phyloP scores from a whole-genome alignment of 768 basidiomycete species.

The Panaeolus cyanescens region DNA sequence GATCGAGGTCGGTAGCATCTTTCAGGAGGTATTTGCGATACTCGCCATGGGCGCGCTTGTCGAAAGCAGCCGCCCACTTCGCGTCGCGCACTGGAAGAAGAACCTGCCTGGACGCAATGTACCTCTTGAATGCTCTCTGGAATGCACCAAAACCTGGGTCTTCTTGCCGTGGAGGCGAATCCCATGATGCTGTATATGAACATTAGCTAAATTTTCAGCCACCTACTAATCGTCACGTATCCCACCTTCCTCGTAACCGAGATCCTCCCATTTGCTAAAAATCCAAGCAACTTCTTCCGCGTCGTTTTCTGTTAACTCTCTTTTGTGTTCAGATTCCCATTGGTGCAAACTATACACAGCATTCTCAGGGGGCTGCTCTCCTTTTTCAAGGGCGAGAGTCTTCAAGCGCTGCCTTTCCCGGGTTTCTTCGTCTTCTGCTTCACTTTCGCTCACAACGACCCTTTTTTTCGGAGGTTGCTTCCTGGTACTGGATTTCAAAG shows the following conservation, averaged over 20 bases:
- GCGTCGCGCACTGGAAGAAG: slow-evolving; percentile 52
- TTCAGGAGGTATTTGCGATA: slow-evolving; percentile 51
- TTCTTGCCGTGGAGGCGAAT: slow-evolving; percentile 72
- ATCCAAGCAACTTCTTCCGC: slow-evolving; percentile 72
- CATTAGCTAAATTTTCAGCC: slow-evolving; percentile 4
- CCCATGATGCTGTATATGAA: slow-evolving; percentile 76
- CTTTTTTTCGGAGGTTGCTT: slow-evolving; percentile 23
- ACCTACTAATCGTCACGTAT: too few species aligned
- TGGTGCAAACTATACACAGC: slow-evolving; percentile 62
- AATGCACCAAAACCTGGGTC: slow-evolving; percentile 67
- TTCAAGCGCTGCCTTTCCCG: slow-evolving; percentile 30
- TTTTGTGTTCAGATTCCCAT: slow-evolving; percentile 51
- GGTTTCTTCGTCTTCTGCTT: slow-evolving; percentile 28
- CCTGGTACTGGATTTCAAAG: slow-evolving; percentile 27
- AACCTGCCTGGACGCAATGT: slow-evolving; percentile 62
- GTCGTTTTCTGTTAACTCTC: slow-evolving; percentile 47
- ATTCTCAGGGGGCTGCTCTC: slow-evolving; percentile 61
- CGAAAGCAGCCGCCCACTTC: slow-evolving; percentile 43
- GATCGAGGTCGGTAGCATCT: slow-evolving; percentile 55
- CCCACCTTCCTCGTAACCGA: slow-evolving; percentile 91
- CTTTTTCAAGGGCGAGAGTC: slow-evolving; percentile 49
- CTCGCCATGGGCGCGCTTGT: slow-evolving; percentile 56
- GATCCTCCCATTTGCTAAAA: slow-evolving; percentile 91
- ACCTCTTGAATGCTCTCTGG: slow-evolving; percentile 64
- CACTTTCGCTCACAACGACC: slow-evolving; percentile 28